Base-by-base conservation (phyloP, 2,329 filamentous ascomycete species). In the Akanthomyces dipterigenus region DNA sequence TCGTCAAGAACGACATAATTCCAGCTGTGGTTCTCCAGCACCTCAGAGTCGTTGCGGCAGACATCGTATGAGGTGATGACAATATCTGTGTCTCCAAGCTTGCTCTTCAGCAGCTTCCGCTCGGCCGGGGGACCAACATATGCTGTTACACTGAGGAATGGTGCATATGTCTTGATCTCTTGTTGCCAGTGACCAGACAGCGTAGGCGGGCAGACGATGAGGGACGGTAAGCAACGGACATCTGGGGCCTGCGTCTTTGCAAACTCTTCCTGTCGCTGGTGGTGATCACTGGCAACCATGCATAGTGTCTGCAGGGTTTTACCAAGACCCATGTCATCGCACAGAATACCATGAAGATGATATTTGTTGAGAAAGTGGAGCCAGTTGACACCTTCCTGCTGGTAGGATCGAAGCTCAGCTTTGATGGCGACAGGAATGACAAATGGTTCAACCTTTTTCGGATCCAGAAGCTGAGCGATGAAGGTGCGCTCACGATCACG, bases 301-400 rank as follows among this genome's bases (percentile, higher is more conserved):
- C 95, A 99, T 24, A 99, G 85, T 0, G 96, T 99, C 73, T 99
- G 95, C 12, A 99, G 78, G 1, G 95, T 99, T 78, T 99, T 99
- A 55, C 95, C 95, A 31, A 99, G 88, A 70, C 95, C 95, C 95
- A 99, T 99, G 73, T 99, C 95, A 70, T 99, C 95, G 72, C 95
- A 99, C 63, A 99, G 90, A 74, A 99, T 97, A 54, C 95, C 95
- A 68, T 99, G 96, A 1, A 99, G 85, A 69, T 99, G 93, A 72
- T 98, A 99, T 62, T 93, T 93, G 73, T 99, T 99, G 67, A 99
- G 87, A 77, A 99, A 99, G 61, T 96, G 88, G 56, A 99, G 85
- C 95, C 95, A 99, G 72, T 99, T 99, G 71, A 99, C 93, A 72
- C 95, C 95, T 59, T 99, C 95, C 74, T 99, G 95, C 73, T 99